Percentiles rank a stretch among this genome's conserved stretches.
phyloP scores from a whole-genome alignment of 352 stramenopile species.

The Phytophthora nicotianae region DNA sequence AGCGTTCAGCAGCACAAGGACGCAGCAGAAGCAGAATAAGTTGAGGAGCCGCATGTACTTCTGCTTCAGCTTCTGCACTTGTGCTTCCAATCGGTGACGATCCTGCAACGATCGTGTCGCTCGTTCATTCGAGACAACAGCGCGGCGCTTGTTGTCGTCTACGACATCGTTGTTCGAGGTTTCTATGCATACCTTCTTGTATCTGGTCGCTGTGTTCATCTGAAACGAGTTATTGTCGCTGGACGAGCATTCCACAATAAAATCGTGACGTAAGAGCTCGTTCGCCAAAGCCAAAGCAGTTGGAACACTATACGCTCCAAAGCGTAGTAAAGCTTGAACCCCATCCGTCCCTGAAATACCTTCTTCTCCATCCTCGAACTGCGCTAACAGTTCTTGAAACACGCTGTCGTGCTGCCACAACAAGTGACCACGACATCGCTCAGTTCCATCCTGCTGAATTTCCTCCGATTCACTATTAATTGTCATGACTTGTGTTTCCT shows the following conservation, averaged over 20 bases:
- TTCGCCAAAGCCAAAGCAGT: slow-evolving; percentile 43
- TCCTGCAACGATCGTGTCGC: slow-evolving; percentile 25
- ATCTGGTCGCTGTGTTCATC: slow-evolving; percentile 28
- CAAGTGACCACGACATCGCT: slow-evolving; percentile 27
- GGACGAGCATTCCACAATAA: slow-evolving; percentile 33
- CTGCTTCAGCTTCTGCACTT: slow-evolving; percentile 33
- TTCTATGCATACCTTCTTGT: slow-evolving; percentile 30
- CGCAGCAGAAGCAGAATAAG: slow-evolving; percentile 44
- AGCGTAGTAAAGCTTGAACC: slow-evolving; percentile 45
- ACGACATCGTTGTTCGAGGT: slow-evolving; percentile 1
- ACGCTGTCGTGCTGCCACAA: slow-evolving; percentile 24
- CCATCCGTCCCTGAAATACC: slow-evolving; percentile 42
- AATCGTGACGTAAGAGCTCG: slow-evolving; percentile 36
- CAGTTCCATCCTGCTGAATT: neutral
- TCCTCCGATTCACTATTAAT: slow-evolving; percentile 3
- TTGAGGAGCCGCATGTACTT: slow-evolving; percentile 39
- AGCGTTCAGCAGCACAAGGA: slow-evolving; percentile 41
- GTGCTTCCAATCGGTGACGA: slow-evolving; percentile 23
- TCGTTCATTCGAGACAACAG: slow-evolving; percentile 15
- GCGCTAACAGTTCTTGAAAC: slow-evolving; percentile 19
- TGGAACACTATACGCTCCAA: slow-evolving; percentile 48
- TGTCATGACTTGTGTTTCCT: slow-evolving; percentile 23
- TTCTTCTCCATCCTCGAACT: slow-evolving; percentile 23
- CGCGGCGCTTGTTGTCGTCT: slow-evolving; percentile 16
- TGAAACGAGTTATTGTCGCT: slow-evolving; percentile 21